Evolutionary conservation across 1,284 basidiomycete species (phyloP), one percentile per base, ranked within the genome.

Genomic region (Austroboletus novae-zelandiae): DNA sequence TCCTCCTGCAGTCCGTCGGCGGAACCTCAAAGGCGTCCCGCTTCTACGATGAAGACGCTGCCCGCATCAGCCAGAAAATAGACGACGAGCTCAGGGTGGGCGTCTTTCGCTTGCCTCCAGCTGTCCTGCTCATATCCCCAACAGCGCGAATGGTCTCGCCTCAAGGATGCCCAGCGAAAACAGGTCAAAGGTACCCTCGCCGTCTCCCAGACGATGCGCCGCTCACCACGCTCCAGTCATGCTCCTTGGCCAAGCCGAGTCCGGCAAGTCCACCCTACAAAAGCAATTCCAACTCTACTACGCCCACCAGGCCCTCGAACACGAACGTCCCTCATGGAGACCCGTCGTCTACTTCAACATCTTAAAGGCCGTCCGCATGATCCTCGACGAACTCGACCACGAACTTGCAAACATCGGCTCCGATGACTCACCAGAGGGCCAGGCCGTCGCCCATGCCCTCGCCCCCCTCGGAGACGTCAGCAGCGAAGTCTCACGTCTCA

Each of bases 251-350:
- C 88, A 90, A 62, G 86, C 87, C 52, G 87, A 89, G 70, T 86
- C 84, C 34, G 87, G 87, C 45, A 90, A 89, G 66, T 87, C 85
- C 1, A 89, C 87, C 2, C 74, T 90, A 9, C 85, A 86, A 61
- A 89, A 89, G 59, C 86, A 91, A 67, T 89, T 91, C 61, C 88
- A 91, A 61, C 75, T 91, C 2, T 84, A 83, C 67, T 89, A 90
- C 60, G 81, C 86, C 3, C 83, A 84, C 8, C 75, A 80, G 51
- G 72, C 81, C 1, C 75, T 91, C 41, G 86, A 91, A 52, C 68
- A 73, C 50, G 84, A 87, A 67, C 81, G 84, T 18, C 81, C 84
- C 0, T 79, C 79, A 15, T 91, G 89, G 88, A 77, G 80, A 25
- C 84, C 86, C 3, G 82, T 89, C 45, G 86, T 91, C 27, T 88